Evolutionary conservation across 2,329 filamentous ascomycete species (phyloP).

Genomic region (Apiospora malaysiana): DNA sequence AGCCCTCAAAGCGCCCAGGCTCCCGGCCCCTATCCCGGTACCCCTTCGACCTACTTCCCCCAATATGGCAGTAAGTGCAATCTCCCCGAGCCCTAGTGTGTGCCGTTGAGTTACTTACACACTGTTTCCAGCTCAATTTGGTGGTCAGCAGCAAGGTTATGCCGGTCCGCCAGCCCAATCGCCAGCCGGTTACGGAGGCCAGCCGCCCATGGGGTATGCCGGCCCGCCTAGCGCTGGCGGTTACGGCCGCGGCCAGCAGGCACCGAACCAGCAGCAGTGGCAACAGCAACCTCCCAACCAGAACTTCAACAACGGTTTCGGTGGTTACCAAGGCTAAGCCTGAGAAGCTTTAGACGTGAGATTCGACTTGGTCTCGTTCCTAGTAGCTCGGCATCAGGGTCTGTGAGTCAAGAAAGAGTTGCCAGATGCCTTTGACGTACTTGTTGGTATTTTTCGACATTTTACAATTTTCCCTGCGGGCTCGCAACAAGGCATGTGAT

Average conservation of each 20-base stretch:
- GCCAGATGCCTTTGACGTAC: constrained; percentile 3
- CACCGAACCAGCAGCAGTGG: constrained; percentile 62
- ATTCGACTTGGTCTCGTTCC: constrained; percentile 30
- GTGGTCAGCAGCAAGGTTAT: constrained; percentile 72
- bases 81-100: not conserved
- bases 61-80: constrained; percentile 83
- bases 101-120: constrained; percentile 47
- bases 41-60: constrained; percentile 84
- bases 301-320: constrained; percentile 67
- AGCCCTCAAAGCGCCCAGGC: constrained; percentile 77
- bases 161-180: constrained; percentile 66
- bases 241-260: constrained; percentile 67
- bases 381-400: not conserved
- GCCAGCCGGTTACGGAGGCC: constrained; percentile 66
- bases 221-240: constrained; percentile 79
- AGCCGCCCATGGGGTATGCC: constrained; percentile 71
- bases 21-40: constrained; percentile 74
- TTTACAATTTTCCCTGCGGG: not conserved
- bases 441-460: constrained; percentile 12
- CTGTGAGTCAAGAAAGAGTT: not conserved
- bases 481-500: constrained; percentile 10
- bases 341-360: constrained; percentile 16
- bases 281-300: constrained; percentile 54
- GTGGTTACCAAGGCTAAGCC: constrained; percentile 65
- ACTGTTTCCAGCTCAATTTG: constrained; percentile 53